phyloP scores from a whole-genome alignment of 2,329 filamentous ascomycete genomes.

The Colletotrichum sublineola region DNA sequence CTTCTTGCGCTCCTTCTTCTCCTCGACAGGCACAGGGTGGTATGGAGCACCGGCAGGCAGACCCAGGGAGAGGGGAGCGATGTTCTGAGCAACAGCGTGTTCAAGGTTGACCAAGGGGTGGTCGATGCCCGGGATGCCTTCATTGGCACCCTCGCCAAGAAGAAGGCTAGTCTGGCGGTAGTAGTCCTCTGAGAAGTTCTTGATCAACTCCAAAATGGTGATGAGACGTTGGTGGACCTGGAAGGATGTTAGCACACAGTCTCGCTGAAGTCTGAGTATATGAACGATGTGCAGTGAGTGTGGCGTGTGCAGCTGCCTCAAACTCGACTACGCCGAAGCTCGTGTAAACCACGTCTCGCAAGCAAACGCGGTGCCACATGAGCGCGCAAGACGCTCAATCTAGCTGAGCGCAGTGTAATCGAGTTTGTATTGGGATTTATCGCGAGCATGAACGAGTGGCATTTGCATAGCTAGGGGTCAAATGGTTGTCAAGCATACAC shows the following conservation, averaged over 20 bases:
- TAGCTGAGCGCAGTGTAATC: not conserved
- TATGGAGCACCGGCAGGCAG: constrained; percentile 27
- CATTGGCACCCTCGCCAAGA: constrained; percentile 72
- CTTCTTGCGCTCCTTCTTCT: constrained; percentile 93
- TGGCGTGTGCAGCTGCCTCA: not conserved
- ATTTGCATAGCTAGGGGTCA: not conserved
- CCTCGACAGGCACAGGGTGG: constrained; percentile 63
- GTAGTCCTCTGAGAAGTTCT: constrained; percentile 85
- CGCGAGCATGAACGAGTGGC: not conserved
- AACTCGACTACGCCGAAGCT: constrained; percentile 7
- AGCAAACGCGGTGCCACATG: constrained; percentile 44
- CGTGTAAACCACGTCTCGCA: constrained; percentile 34
- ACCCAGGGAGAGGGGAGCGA: constrained; percentile 51
- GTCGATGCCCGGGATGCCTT: constrained; percentile 56
- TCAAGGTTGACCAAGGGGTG: constrained; percentile 66
- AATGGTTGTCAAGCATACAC: not conserved
- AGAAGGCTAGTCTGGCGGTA: constrained; percentile 90
- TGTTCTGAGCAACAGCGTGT: constrained; percentile 61
- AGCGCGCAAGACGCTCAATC: constrained; percentile 13
- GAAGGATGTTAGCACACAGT: constrained; percentile 52
- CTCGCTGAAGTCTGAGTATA: constrained; percentile 15
- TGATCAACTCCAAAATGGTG: constrained; percentile 83
- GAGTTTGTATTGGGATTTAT: not conserved
- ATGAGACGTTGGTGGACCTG: constrained; percentile 84
- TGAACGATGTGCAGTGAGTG: not conserved